Conservation (phyloP, 2,329 filamentous ascomycete genomes). For the Neurospora sp. region DNA sequence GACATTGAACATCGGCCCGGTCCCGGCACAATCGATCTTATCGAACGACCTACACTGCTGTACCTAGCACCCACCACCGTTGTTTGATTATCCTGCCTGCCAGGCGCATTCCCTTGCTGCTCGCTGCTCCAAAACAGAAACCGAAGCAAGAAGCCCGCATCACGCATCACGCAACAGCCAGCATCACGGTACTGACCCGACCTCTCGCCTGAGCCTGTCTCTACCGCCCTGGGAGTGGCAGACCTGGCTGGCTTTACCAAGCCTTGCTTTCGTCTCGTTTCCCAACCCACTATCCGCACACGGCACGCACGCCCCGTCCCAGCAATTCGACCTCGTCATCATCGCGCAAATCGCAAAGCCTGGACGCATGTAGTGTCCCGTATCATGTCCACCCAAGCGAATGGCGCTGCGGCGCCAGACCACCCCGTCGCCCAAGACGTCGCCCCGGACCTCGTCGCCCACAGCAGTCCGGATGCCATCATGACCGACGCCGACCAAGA, state of each 20-base stretch:
- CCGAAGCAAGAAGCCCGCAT: not conserved
- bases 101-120: not conserved
- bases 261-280: constrained; percentile 6
- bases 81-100: not conserved
- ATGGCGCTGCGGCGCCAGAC: constrained; percentile 36
- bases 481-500: constrained; percentile 16
- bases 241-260: constrained; percentile 3
- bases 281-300: not conserved
- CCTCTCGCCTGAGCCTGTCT: not conserved
- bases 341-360: constrained; percentile 7
- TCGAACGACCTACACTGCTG: not conserved
- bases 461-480: constrained; percentile 1
- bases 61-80: not conserved
- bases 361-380: constrained; percentile 34
- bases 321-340: constrained; percentile 8
- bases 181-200: not conserved
- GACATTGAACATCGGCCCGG: not conserved
- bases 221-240: constrained; percentile 1
- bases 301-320: not conserved
- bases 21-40: not conserved
- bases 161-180: not conserved
- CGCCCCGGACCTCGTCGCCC: constrained; percentile 10
- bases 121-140: not conserved
- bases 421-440: constrained; percentile 16
- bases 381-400: constrained; percentile 47